Evolutionary conservation across 1,139 yeast genomes (phyloP).

Genomic region (Williopsis jadinii): DNA sequence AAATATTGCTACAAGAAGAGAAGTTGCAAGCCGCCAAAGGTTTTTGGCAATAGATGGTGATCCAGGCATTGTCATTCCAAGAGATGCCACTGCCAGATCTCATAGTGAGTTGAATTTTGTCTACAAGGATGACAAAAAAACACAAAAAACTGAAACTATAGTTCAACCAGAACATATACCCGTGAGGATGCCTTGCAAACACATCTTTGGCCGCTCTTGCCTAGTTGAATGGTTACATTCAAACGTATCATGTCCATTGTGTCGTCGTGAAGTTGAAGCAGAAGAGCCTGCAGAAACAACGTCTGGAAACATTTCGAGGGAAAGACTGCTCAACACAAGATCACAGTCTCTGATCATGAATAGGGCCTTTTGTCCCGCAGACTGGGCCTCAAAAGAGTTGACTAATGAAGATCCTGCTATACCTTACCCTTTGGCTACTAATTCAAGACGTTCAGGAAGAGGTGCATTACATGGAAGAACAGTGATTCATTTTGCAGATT

Average conservation of each 20-base stretch:
- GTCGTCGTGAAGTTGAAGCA: slow-evolving; percentile 36
- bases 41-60: slow-evolving; percentile 6
- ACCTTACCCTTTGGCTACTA: slow-evolving; percentile 13
- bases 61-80: slow-evolving; percentile 14
- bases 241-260: slow-evolving; percentile 73
- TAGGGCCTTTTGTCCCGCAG: slow-evolving; percentile 13
- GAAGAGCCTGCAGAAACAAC: slow-evolving; percentile 2
- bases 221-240: slow-evolving; percentile 68
- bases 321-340: slow-evolving; percentile 56
- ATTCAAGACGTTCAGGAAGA: slow-evolving; percentile 1
- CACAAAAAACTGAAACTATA: slow-evolving; percentile 23
- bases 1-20: slow-evolving; percentile 4
- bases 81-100: slow-evolving; percentile 10
- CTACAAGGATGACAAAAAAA: neutral
- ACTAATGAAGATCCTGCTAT: slow-evolving; percentile 14
- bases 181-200: slow-evolving; percentile 73
- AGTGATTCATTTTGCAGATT: slow-evolving; percentile 4
- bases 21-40: slow-evolving; percentile 6
- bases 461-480: slow-evolving; percentile 4
- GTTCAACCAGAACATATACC: slow-evolving; percentile 54
- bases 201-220: slow-evolving; percentile 70
- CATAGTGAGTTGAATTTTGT: slow-evolving; percentile 7
- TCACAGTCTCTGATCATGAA: slow-evolving; percentile 11
- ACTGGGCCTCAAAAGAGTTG: slow-evolving; percentile 11
- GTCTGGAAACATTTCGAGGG: neutral